Evolutionary conservation across 2,329 filamentous ascomycete genomes (phyloP).

Genomic region (Sporothrix brasiliensis): DNA sequence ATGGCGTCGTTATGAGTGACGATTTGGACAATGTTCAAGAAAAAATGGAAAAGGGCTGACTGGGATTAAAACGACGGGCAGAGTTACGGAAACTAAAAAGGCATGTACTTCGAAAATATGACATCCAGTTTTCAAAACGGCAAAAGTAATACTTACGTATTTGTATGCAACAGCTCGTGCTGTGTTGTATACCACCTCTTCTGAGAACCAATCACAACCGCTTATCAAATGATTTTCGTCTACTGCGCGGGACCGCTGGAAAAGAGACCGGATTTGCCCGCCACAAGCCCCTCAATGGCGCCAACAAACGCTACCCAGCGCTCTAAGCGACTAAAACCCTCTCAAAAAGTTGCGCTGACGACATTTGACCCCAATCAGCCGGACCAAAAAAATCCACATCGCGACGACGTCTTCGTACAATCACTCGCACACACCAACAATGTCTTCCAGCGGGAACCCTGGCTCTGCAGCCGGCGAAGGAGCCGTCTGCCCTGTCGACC

Average conservation of each 20-base stretch:
- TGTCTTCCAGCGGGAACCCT: constrained; percentile 16
- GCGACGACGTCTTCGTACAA: background rate
- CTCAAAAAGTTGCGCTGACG: constrained; percentile 1
- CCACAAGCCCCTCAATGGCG: constrained; percentile 3
- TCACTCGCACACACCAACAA: background rate
- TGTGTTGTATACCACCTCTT: too few species aligned
- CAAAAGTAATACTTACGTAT: too few species aligned
- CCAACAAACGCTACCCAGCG: background rate
- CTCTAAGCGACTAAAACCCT: background rate
- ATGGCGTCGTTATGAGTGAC: background rate
- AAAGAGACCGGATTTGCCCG: background rate
- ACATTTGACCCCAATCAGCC: background rate
- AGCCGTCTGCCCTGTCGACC: constrained; percentile 77
- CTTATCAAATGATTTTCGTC: background rate
- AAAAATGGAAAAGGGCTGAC: too few species aligned
- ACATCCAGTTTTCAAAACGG: too few species aligned
- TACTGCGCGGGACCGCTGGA: background rate
- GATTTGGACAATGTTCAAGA: background rate
- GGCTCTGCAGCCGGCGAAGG: background rate
- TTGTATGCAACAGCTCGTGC: too few species aligned
- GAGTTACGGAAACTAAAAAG: background rate
- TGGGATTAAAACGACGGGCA: background rate
- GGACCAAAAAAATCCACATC: background rate
- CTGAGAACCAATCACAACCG: constrained; percentile 15
- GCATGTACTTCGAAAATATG: background rate